Base-by-base conservation (phyloP, 441 rosid species). In the Jatropha multifida region DNA sequence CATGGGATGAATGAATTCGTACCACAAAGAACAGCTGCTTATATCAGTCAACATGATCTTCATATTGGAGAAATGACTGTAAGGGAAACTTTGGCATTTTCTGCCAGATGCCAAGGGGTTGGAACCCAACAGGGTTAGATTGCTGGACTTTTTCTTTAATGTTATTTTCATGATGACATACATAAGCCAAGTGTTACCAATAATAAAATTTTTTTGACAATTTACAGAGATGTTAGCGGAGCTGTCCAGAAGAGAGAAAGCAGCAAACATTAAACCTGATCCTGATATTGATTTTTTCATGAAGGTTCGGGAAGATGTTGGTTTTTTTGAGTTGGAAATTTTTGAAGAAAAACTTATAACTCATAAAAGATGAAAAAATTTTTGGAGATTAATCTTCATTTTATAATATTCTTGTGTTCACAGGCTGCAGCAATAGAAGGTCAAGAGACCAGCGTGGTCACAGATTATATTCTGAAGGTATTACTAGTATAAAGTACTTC, bases 391-490 rank as follows among this genome's bases (percentile, higher is more conserved):
- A 6, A 51, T 74, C 20, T 38, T 51, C 5, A 11, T 51, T 9
- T 32, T 32, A 3, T 7, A 4, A 37, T 5, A 52, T 49, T 46
- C 38, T 54, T 41, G 11, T 41, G 3, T 52, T 1, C 56, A 7
- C 18, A 74, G 77, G 85, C 94, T n/a, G 65, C 52, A 38, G 73
- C 81, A 38, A 73, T 79, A 42, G 81, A 87, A 75, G 94, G 90
- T 27, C 87, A 88, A 70, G 92, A 89, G 72, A 74, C 90, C 41
- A 88, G 74, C 75, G 85, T 90, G 61, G 78, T 88, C 49, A 85
- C 93, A 8, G 97, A 90, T 81, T 92, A 90, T 72, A 72, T 84
- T 68, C 72, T 90, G 32, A 90, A 92, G 81, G 78, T 79, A 62
- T 7, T 20, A 41, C 17, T 17, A 42, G 13, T 51, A 52, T 2